Evolutionary conservation across 139 green algal species (phyloP), one percentile per base, ranked within the genome.

Genomic region (Deuterostichococcus epilithicus): DNA sequence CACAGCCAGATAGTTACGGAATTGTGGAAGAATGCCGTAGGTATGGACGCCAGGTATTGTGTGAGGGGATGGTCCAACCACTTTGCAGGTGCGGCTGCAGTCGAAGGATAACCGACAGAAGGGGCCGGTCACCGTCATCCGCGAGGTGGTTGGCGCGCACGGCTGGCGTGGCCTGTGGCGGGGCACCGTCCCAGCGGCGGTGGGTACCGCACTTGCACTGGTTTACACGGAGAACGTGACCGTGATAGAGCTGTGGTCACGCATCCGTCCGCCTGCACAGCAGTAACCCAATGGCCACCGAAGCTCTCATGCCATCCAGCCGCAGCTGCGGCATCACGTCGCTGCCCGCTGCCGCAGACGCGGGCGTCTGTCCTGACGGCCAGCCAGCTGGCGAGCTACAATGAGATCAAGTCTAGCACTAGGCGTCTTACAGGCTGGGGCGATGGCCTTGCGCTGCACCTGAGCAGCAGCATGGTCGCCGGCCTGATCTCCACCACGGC

Each of bases 401-500:
- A 95, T 68, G 90, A 94, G 80, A 83, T 93, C 33, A 95, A 94
- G 72, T 47, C 76, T 26, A 33, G 63, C 6, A 76, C 90, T 36
- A 86, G 83, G 38, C 74, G 70, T 8, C 0, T 73, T 13, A 88
- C 85, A 10, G 85, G 87, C 22, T 90, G 78, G 82, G 72, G 74
- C 0, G 90, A 95, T 68, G 78, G 75, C 42, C 18, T 93, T 36
- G 36, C 44, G 20, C 84, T 86, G 4, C 88, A 94, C 75, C 72
- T 95, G 34, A 84, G 67, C 38, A 82, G 85, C 47, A 90, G 78
- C 75, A 90, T 91, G 84, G 73, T 96, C 10, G 86, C 94, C 20
- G 94, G 94, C 22, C 75, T 97, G 26, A 91, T 95, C 22, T 96
- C 94, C 8, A 97, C 94, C 3, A 96, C 92, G 1, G 88, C 91